phyloP scores from a whole-genome alignment of 192 early-diverging fungal genomes.

The Coemansia asiatica region DNA sequence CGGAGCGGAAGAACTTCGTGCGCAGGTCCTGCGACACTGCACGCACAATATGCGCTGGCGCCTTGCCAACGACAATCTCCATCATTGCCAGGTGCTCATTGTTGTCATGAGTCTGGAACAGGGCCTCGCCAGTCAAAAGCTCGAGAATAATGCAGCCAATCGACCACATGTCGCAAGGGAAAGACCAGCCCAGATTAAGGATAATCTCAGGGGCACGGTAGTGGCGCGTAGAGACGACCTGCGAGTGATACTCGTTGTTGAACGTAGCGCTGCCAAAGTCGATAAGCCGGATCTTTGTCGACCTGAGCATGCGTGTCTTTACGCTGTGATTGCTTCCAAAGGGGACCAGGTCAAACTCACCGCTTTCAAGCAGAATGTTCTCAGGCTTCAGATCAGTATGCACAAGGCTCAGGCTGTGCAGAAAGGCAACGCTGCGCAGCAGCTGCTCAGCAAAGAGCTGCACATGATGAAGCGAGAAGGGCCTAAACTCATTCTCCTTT shows the following conservation, averaged over 20 bases:
- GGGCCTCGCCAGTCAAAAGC: conserved; percentile 89
- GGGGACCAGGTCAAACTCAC: conserved; percentile 57
- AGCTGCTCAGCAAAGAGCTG: conserved; percentile 84
- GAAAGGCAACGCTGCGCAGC: conserved; percentile 81
- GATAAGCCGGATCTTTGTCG: conserved; percentile 82
- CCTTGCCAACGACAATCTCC: conserved; percentile 80
- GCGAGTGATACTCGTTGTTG: conserved; percentile 88
- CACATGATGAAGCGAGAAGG: conserved; percentile 85
- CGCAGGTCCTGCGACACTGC: conserved; percentile 41
- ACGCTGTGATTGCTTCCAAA: conserved; percentile 58
- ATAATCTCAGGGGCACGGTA: conserved; percentile 98
- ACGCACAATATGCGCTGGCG: conserved; percentile 68
- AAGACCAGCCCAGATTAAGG: conserved; percentile 91
- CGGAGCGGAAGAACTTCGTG: conserved; percentile 41
- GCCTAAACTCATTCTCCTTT: conserved; percentile 87
- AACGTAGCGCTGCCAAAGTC: conserved; percentile 97
- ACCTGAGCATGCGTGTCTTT: conserved; percentile 63
- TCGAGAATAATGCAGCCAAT: conserved; percentile 96
- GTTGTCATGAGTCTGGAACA: conserved; percentile 98
- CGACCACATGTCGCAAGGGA: conserved; percentile 97
- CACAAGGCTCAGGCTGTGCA: conserved; percentile 83
- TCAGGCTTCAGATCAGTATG: conserved; percentile 99
- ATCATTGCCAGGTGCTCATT: conserved; percentile 97
- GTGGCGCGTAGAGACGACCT: conserved; percentile 91
- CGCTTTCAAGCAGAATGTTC: conserved; percentile 81